Conservation (phyloP, 345 rosid genomes). For the Lumnitzera racemosa region DNA sequence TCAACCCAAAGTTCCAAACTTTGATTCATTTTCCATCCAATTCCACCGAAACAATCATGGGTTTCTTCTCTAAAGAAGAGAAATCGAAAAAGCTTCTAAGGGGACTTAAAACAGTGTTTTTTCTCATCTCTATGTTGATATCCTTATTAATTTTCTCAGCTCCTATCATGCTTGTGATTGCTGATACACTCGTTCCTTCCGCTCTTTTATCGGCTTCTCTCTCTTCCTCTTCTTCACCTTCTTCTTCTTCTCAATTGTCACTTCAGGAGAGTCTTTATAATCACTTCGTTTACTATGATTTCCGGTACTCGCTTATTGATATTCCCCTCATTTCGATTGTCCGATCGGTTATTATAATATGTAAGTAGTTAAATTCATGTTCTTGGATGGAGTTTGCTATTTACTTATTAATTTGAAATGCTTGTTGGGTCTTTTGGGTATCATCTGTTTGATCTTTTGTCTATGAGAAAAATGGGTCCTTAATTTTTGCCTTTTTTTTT, state of each 20-base stretch:
- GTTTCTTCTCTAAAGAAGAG: slow-evolving; percentile 58
- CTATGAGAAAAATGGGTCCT: not conserved
- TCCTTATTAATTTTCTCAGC: slow-evolving; percentile 82
- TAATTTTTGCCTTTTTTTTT: slow-evolving; percentile 1
- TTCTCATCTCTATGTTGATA: slow-evolving; percentile 59
- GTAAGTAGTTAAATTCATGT: slow-evolving; percentile 34
- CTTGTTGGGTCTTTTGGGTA: not conserved
- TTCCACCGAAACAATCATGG: slow-evolving; percentile 32
- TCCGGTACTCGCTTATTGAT: slow-evolving; percentile 75
- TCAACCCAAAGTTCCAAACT: not conserved
- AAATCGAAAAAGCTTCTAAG: slow-evolving; percentile 35
- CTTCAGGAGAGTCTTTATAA: slow-evolving; percentile 13
- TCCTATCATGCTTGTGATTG: slow-evolving; percentile 65
- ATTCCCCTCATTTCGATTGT: slow-evolving; percentile 68
- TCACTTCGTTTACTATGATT: slow-evolving; percentile 45
- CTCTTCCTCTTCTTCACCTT: slow-evolving; percentile 20
- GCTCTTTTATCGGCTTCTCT: slow-evolving; percentile 68
- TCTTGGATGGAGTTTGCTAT: too few relatives aligned
- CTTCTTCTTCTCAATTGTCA: not conserved
- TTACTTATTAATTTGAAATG: not conserved
- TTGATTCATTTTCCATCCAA: not conserved
- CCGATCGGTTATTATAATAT: slow-evolving; percentile 79
- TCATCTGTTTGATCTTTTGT: not conserved
- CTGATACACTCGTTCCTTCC: slow-evolving; percentile 75
- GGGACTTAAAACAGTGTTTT: slow-evolving; percentile 62